phyloP scores from a whole-genome alignment of 768 basidiomycete species.

The Cystobasidium onofrii region DNA sequence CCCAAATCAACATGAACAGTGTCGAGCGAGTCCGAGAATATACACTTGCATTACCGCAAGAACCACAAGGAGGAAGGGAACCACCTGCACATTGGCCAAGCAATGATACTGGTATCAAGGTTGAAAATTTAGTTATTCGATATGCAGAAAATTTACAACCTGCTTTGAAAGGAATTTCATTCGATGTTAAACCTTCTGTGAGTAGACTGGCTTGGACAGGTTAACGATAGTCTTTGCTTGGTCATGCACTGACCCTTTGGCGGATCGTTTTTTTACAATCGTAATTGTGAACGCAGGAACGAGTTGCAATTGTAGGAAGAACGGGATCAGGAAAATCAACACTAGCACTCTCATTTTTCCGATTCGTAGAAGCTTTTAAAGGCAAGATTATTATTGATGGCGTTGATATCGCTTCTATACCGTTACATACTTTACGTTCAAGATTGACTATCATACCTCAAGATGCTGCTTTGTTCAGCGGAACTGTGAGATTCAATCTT shows the following conservation, averaged over 20 bases:
- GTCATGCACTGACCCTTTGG: no score
- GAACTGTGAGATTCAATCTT: slow-evolving; percentile 60
- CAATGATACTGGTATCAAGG: slow-evolving; percentile 44
- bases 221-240: neutral
- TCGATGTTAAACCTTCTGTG: slow-evolving; percentile 45
- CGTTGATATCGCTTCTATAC: slow-evolving; percentile 46
- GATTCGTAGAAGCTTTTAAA: slow-evolving; percentile 47
- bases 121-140: slow-evolving; percentile 44
- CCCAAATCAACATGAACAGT: slow-evolving; percentile 44
- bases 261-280: no score
- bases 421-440: slow-evolving; percentile 56
- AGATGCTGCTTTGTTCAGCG: slow-evolving; percentile 65
- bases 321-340: slow-evolving; percentile 42
- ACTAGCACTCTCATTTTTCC: slow-evolving; percentile 49
- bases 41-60: slow-evolving; percentile 33
- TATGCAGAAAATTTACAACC: slow-evolving; percentile 44
- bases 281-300: slow-evolving; percentile 2
- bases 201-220: slow-evolving; percentile 39
- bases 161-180: slow-evolving; percentile 46
- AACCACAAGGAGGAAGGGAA: slow-evolving; percentile 39
- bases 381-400: slow-evolving; percentile 47
- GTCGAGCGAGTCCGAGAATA: slow-evolving; percentile 50
- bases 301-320: slow-evolving; percentile 27
- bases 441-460: slow-evolving; percentile 56
- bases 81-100: slow-evolving; percentile 49